A percentile compares a stretch with the other conserved stretches of the same genome.
These are phyloP conservation scores for Blepharisma undulans DNA, from an alignment of 169 alveolate genomes.

Conservation along the genomic window DNA sequence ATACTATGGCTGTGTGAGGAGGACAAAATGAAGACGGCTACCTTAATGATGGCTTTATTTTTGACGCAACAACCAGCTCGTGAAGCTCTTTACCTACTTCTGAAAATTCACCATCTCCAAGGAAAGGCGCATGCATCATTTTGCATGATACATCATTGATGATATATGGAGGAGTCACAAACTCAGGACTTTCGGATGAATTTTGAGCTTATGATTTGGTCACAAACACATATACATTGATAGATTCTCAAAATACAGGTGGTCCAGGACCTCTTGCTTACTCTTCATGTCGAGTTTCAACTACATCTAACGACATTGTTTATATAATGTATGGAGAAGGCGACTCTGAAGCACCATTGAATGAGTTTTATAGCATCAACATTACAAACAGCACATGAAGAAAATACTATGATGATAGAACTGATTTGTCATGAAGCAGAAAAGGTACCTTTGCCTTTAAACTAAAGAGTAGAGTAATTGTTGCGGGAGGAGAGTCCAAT, in stretches of 20 bases:
- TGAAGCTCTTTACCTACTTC: background rate
- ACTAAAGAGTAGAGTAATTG: background rate
- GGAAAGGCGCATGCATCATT: slow-evolving; percentile 28
- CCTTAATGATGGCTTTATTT: background rate
- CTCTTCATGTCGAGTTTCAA: background rate
- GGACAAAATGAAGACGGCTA: background rate
- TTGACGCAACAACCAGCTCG: background rate
- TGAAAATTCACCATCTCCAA: slow-evolving; percentile 7
- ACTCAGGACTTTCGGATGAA: background rate
- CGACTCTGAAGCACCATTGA: background rate
- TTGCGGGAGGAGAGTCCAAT: background rate
- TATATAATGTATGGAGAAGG: background rate
- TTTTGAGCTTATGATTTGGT: slow-evolving; percentile 10
- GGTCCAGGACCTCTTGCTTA: background rate
- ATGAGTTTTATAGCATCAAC: background rate
- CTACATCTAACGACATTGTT: background rate
- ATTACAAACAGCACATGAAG: background rate
- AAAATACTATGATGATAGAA: background rate
- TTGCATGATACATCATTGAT: background rate
- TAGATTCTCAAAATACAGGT: background rate
- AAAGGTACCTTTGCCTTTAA: background rate
- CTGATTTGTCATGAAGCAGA: background rate
- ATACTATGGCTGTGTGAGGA: slow-evolving; percentile 1
- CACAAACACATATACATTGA: background rate
- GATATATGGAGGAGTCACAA: slow-evolving; percentile 19